Evolutionary conservation across 1,284 basidiomycete species (phyloP).

Genomic region (Pyrrhoderma lamaoense): DNA sequence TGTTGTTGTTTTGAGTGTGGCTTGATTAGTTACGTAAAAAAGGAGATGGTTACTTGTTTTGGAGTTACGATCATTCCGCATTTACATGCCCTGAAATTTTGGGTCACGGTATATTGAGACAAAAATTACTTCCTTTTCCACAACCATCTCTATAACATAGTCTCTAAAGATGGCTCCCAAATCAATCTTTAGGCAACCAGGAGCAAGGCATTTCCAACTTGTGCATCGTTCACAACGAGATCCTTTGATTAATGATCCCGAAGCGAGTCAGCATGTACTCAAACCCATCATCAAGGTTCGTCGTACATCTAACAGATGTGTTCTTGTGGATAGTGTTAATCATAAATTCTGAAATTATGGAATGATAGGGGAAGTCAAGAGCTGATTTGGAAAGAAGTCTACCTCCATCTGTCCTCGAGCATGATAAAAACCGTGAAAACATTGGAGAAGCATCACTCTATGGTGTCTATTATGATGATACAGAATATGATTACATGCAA

Average conservation of each 20-base stretch:
- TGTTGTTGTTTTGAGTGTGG: too few relatives aligned
- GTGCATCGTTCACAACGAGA: constrained; percentile 96
- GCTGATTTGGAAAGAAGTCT: constrained; percentile 63
- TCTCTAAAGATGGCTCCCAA: constrained; percentile 26
- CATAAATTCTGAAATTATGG: constrained; percentile 6
- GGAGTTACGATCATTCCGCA: too few relatives aligned
- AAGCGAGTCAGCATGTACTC: constrained; percentile 84
- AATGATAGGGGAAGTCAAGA: constrained; percentile 65
- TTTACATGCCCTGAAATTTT: too few relatives aligned
- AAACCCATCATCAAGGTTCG: constrained; percentile 72
- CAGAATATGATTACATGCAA: constrained; percentile 99
- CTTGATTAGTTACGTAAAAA: too few relatives aligned
- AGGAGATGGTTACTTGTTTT: too few relatives aligned
- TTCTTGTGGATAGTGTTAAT: not conserved
- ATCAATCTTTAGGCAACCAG: constrained; percentile 86
- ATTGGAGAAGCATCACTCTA: constrained; percentile 87
- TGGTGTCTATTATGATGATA: constrained; percentile 94
- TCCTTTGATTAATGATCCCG: constrained; percentile 90
- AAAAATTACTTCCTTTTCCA: too few relatives aligned
- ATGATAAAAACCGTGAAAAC: constrained; percentile 38
- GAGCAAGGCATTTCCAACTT: constrained; percentile 90
- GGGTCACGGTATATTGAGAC: too few relatives aligned
- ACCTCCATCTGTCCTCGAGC: constrained; percentile 51
- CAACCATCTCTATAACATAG: too few relatives aligned
- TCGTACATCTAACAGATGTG: not conserved